Evolutionary conservation across 495 filamentous ascomycete genomes (phyloP), one percentile per base, ranked within the genome.

Genomic region (Penicillium psychrofluorescens): DNA sequence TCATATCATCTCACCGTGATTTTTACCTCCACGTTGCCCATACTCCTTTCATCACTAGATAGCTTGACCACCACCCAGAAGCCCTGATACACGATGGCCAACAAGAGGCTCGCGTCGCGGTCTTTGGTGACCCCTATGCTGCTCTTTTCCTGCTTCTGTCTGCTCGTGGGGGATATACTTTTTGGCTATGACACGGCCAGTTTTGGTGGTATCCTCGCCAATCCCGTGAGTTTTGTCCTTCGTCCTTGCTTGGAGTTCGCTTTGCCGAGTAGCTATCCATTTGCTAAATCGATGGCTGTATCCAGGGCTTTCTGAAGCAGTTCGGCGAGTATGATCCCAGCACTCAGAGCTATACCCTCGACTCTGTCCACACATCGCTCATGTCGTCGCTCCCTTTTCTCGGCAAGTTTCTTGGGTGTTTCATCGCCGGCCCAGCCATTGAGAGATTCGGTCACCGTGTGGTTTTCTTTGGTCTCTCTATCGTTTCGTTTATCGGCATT

Each of bases 381-480:
- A 22, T 48, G 13, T 29, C n/a, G 10, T 48, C 45, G 7, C 38
- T 48, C 4, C 32, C 46, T 11, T 49, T 44, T 28, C 40, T 49
- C 13, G 46, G 46, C 11, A 49, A 49, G 29, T 44, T 39, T n/a
- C 11, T 44, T 2, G 46, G 46, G 3, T 40, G 35, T 16, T 13
- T 44, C 6, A 12, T 28, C 2, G 41, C 36, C n/a, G 36, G 41
- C 11, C 41, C 41, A 27, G 36, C 15, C 2, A 49, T 49, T 11
- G 46, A 49, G 29, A 39, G 29, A n/a, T 49, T 30, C 30, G 41
- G 41, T 16, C 46, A 45, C n/a, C 46, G 41, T 13, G 22, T 35
- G 2, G 37, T 42, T 8, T 40, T 49, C 28, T 44, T 32, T 11
- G 36, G n/a, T 34, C 41, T 40, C 4, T 49, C 41, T 2, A 22